Evolutionary conservation across 106 monocot species (phyloP).

Genomic region (Dendrobium huoshanense): DNA sequence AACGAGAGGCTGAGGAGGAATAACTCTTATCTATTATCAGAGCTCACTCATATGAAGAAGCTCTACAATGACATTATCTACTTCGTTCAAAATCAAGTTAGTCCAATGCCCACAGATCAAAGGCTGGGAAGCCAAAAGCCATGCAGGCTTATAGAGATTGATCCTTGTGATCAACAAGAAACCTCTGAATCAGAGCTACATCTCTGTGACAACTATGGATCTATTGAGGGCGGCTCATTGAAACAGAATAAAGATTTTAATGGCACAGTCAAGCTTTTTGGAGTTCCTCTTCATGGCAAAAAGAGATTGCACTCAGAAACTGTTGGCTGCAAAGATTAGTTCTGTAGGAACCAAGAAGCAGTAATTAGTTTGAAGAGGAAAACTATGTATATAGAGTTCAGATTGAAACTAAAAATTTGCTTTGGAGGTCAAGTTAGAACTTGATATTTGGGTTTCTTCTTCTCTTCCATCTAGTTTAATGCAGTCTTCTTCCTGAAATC

Average conservation of each 20-base stretch:
- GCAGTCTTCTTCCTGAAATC: neutral
- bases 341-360: neutral
- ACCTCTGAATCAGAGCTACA: neutral
- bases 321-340: constrained; percentile 6
- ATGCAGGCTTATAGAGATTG: constrained; percentile 1
- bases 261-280: neutral
- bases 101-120: constrained; percentile 2
- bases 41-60: constrained; percentile 70
- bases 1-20: constrained; percentile 61
- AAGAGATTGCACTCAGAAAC: neutral
- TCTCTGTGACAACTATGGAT: neutral
- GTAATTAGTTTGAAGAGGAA: neutral
- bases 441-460: neutral
- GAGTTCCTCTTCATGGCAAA: constrained; percentile 9
- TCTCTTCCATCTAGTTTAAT: neutral
- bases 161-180: neutral
- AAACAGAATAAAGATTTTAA: constrained; percentile 1
- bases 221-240: neutral
- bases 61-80: constrained; percentile 71
- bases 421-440: neutral
- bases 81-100: constrained; percentile 65
- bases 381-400: constrained; percentile 1
- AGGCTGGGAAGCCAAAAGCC: neutral
- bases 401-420: neutral
- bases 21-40: constrained; percentile 54